Conservation (phyloP, 2,329 filamentous ascomycete species). For the Sporothrix luriei region DNA sequence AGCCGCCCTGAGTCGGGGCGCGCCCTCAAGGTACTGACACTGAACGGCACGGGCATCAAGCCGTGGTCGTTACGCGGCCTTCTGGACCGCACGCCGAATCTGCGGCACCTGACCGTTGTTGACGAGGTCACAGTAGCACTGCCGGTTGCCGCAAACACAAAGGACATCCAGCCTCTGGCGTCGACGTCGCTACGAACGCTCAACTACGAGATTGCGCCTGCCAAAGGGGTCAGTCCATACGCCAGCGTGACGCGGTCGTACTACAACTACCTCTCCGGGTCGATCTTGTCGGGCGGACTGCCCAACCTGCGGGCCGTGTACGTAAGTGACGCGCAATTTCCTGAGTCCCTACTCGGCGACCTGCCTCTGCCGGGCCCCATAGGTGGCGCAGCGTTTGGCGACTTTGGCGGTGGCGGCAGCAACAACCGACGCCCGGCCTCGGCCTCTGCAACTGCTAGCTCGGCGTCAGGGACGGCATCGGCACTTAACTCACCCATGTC, state of each 20-base stretch:
- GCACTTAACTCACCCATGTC: conserved; percentile 36
- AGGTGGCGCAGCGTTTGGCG: conserved; percentile 43
- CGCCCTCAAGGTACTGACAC: conserved; percentile 66
- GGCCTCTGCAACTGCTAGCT: conserved; percentile 44
- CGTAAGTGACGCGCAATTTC: conserved; percentile 81
- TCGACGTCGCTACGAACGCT: conserved; percentile 71
- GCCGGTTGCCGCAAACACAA: conserved; percentile 49
- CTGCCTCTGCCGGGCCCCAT: conserved; percentile 50
- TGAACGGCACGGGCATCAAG: conserved; percentile 72
- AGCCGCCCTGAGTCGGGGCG: conserved; percentile 60
- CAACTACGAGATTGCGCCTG: conserved; percentile 78
- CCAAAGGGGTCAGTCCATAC: conserved; percentile 58
- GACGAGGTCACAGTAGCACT: conserved; percentile 55
- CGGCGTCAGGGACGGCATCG: conserved; percentile 35
- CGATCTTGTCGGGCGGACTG: conserved; percentile 73
- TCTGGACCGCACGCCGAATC: conserved; percentile 58
- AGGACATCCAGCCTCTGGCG: conserved; percentile 61
- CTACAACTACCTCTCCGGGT: conserved; percentile 84
- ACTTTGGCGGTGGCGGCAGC: conserved; percentile 39
- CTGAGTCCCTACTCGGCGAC: conserved; percentile 72
- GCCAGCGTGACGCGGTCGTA: conserved; percentile 62
- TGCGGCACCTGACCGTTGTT: conserved; percentile 61
- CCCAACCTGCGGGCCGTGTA: conserved; percentile 76
- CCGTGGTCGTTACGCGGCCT: conserved; percentile 63
- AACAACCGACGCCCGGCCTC: conserved; percentile 39